A percentile compares a stretch with the other conserved stretches of the same genome.
phyloP scores from a whole-genome alignment of 495 filamentous ascomycete genomes.

The Extremus antarcticus region DNA sequence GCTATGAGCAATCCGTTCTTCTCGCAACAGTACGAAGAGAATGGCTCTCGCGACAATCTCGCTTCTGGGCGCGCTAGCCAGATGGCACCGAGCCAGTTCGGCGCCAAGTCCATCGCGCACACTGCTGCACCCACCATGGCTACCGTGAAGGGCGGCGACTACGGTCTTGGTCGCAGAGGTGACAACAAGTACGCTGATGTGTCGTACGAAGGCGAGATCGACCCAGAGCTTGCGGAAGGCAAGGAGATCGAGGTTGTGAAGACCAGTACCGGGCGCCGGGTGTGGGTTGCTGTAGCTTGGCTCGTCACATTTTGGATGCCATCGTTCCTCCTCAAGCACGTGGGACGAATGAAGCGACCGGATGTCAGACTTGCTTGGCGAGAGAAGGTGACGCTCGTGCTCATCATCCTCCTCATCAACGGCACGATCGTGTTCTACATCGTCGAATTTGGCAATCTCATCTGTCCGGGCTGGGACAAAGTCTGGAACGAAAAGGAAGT shows the following conservation, averaged over 20 bases:
- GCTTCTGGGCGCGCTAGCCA: slow-evolving; percentile 37
- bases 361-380: slow-evolving; percentile 96
- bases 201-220: slow-evolving; percentile 56
- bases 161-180: slow-evolving; percentile 77
- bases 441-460: slow-evolving; percentile 66
- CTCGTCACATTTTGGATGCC: slow-evolving; percentile 89
- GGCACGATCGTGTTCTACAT: slow-evolving; percentile 85
- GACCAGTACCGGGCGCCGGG: slow-evolving; percentile 49
- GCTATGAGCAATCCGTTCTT: slow-evolving; percentile 68
- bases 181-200: slow-evolving; percentile 62
- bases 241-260: slow-evolving; percentile 65
- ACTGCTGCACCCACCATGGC: slow-evolving; percentile 52
- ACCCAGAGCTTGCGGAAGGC: slow-evolving; percentile 63
- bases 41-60: slow-evolving; percentile 62
- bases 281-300: slow-evolving; percentile 80
- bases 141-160: slow-evolving; percentile 52
- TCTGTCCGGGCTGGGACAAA: slow-evolving; percentile 89
- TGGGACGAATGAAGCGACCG: slow-evolving; percentile 94
- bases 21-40: slow-evolving; percentile 45
- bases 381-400: slow-evolving; percentile 77
- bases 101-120: slow-evolving; percentile 62
- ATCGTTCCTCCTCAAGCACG: slow-evolving; percentile 62
- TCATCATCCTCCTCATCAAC: slow-evolving; percentile 76
- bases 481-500: slow-evolving; percentile 73
- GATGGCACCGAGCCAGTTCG: slow-evolving; percentile 15